Base-by-base conservation (phyloP, 108 stramenopile genomes). In the Fragilaria crotonensis region DNA sequence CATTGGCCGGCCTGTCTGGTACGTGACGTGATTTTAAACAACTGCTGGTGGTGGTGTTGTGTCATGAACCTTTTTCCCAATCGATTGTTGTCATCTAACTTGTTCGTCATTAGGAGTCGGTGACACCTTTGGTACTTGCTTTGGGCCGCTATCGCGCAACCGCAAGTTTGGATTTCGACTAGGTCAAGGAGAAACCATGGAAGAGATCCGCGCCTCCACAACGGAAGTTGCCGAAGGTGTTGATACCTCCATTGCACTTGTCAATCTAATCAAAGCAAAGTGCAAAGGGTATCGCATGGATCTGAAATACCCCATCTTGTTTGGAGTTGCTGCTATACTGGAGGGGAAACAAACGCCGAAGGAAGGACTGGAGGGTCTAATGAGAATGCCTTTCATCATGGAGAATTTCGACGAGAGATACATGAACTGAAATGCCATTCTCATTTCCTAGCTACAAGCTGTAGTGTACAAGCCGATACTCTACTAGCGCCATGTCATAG, bases 111-210 rank as follows among this genome's bases (percentile, higher is more conserved):
- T 58, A 88, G 89, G 89, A n/a, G 95, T 96, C 19, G 97, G 97
- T 17, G 97, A 97, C 67, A 96, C 97, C 3, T 97, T 97, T 62
- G 97, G 94, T 17, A 97, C 97, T 17, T 97, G 97, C 66, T 97
- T 97, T 53, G 97, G 97, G 1, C 97, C 97, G 14, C 72, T 97
- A 46, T 93, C 90, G 3, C 77, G 97, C 4, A 97, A 97, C 71
- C 84, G 97, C 20, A 79, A 86, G 52, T 90, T 96, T 63, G 97
- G 97, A 7, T 89, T 84, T 54, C 77, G 95, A 21, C 75, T 97
- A 7, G 97, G 95, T 5, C 80, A 94, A 63, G 97, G 97, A 21
- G 95, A 97, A 62, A 93, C 84, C 5, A 80, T 96, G 64, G 82
- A 90, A 48, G 87, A 96, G 57, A 95, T 96, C 45, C 52, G 83